Evolutionary conservation across 257 asterid species (phyloP), one percentile per base, ranked within the genome.

Genomic region (Plantago elongata): DNA sequence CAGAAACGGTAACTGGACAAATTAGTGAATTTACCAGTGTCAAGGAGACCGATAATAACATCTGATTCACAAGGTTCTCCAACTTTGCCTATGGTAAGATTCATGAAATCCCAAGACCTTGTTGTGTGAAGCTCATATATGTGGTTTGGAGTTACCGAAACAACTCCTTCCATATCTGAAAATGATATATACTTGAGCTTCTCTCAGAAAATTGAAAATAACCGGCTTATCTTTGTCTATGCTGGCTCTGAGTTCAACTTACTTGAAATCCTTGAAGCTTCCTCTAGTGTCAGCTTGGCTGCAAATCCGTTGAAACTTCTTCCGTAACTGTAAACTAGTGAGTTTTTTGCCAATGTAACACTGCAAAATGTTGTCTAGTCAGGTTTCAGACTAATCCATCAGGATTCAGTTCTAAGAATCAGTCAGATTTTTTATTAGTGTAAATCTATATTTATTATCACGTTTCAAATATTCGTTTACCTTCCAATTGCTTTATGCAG

Each of bases 261-360:
- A 71, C 83, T 69, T 55, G 82, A 66, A 66, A 78, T 42, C 45
- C 62, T 73, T 1, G 43, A 42, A 42, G 78, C 82, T 69, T 83
- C 80, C 14, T 62, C 82, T 1, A 60, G 34, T 0, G 89, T 84
- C 40, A 84, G 75, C 73, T 69, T 81, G 60, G 88, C 92, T 49
- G 88, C 86, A 56, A 84, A 84, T 61, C 92, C 92, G 11, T 75
- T 78, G 17, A 84, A 82, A 43, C 84, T 80, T 72, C 83, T 78
- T 12, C 75, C 72, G 8, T 82, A 84, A 46, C 79, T 78, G 67
- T 79, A 61, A 47, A 82, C 76, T 11, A 84, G 64, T 2, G 81
- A 78, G 48, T 76, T 65, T 47, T 72, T 65, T 59, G 81, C 78
- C 11, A 69, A 60, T 2, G 77, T 51, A 52, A 75, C 56, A 64